These are phyloP conservation scores for Penicillium simplicissimum DNA, from an alignment of 495 filamentous ascomycete genomes.

Conservation along the genomic window DNA sequence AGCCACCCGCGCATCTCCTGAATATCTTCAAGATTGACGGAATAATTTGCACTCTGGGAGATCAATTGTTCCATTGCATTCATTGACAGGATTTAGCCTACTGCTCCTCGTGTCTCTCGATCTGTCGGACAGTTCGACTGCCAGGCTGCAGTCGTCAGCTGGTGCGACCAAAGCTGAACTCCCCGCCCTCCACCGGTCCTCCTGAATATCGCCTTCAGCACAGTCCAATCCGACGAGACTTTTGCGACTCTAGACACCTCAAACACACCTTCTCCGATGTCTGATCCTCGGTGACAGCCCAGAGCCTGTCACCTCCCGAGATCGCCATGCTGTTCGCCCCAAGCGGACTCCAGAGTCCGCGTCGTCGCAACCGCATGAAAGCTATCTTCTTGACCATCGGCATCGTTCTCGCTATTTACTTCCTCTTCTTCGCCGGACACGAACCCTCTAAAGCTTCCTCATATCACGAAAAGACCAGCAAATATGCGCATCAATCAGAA, in stretches of 20 bases:
- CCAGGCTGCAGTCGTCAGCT: neutral
- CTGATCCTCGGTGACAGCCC: constrained; percentile 6
- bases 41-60: neutral
- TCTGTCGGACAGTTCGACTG: neutral
- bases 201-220: neutral
- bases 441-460: constrained; percentile 16
- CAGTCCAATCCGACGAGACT: neutral
- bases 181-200: neutral
- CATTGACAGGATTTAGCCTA: neutral
- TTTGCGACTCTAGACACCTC: constrained; percentile 8
- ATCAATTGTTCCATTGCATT: neutral
- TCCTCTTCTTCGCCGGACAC: constrained; percentile 40
- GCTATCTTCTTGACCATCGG: constrained; percentile 44
- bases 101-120: neutral
- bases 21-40: neutral
- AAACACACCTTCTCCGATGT: constrained; percentile 3
- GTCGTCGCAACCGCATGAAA: constrained; percentile 45
- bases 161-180: neutral
- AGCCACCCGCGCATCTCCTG: neutral
- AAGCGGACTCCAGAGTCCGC: constrained; percentile 40
- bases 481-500: constrained; percentile 27
- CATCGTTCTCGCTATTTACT: constrained; percentile 43
- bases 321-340: constrained; percentile 42
- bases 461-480: constrained; percentile 16
- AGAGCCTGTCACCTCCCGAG: neutral